Percentiles rank a stretch among this genome's conserved stretches.
Evolutionary conservation across 75 land plant species (phyloP).

Genomic region (Pseudotsuga menziesii): DNA sequence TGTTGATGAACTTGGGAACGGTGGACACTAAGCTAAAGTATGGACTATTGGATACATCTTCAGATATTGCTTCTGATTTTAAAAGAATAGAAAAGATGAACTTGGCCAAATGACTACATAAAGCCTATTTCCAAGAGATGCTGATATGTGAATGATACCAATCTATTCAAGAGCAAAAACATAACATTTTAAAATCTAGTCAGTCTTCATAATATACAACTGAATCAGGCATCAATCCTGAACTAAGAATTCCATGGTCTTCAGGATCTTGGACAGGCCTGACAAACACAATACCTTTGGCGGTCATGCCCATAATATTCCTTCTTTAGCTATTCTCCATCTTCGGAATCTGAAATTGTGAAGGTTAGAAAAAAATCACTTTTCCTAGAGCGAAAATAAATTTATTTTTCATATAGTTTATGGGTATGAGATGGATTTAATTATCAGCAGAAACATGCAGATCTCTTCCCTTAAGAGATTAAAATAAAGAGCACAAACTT

Average conservation of each 20-base stretch:
- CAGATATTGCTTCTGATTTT: background rate
- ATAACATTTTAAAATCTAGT: constrained; percentile 3
- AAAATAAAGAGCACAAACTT: background rate
- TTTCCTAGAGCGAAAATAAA: background rate
- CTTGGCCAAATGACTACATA: constrained; percentile 3
- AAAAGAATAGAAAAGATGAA: background rate
- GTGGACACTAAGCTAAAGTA: background rate
- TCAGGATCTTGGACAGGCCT: background rate
- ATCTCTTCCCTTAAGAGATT: background rate
- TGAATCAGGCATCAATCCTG: constrained; percentile 8
- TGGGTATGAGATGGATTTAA: background rate
- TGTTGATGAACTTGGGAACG: background rate
- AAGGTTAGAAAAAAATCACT: background rate
- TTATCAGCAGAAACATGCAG: background rate
- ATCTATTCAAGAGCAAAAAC: background rate
- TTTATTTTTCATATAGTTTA: background rate
- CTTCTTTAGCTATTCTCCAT: constrained; percentile 5
- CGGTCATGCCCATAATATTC: background rate
- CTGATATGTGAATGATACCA: background rate
- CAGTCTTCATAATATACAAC: constrained; percentile 10
- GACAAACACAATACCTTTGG: background rate
- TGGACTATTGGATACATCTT: constrained; percentile 4
- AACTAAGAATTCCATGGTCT: background rate
- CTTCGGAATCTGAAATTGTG: constrained; percentile 13
- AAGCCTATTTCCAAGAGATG: background rate